Evolutionary conservation across 805 yeast species (phyloP).

Genomic region (Schwanniomyces yamadae): DNA sequence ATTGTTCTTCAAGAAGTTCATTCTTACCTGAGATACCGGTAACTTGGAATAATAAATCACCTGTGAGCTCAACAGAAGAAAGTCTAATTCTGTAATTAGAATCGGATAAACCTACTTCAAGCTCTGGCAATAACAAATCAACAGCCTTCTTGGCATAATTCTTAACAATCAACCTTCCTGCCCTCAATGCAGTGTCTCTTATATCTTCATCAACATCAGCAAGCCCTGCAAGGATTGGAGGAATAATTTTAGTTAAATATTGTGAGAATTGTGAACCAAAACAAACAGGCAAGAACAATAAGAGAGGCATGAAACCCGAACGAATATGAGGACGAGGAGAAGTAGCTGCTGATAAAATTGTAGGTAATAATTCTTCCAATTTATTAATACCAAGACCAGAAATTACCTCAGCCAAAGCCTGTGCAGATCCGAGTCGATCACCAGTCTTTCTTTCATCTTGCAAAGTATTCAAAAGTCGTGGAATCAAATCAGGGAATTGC

Average conservation of each 20-base stretch:
- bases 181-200: slow-evolving; percentile 84
- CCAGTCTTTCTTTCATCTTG: slow-evolving; percentile 79
- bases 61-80: slow-evolving; percentile 92
- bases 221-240: slow-evolving; percentile 87
- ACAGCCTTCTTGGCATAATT: slow-evolving; percentile 92
- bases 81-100: slow-evolving; percentile 81
- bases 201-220: slow-evolving; percentile 88
- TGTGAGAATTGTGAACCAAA: slow-evolving; percentile 92
- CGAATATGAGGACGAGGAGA: slow-evolving; percentile 70
- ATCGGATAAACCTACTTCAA: slow-evolving; percentile 86
- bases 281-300: slow-evolving; percentile 89
- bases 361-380: slow-evolving; percentile 85
- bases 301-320: slow-evolving; percentile 88
- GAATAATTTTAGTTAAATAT: slow-evolving; percentile 78
- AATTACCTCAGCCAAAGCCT: slow-evolving; percentile 90
- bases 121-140: slow-evolving; percentile 88
- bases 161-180: slow-evolving; percentile 88
- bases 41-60: slow-evolving; percentile 90
- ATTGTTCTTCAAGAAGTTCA: slow-evolving; percentile 59
- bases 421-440: slow-evolving; percentile 95
- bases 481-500: slow-evolving; percentile 86
- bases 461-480: slow-evolving; percentile 71
- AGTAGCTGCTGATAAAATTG: slow-evolving; percentile 68
- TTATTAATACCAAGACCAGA: slow-evolving; percentile 87
- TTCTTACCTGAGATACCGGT: slow-evolving; percentile 83